A percentile compares a stretch with the other conserved stretches of the same genome.
These are phyloP conservation scores for Calonectria henricotiae DNA, from an alignment of 2,329 filamentous ascomycete genomes.

Conservation along the genomic window DNA sequence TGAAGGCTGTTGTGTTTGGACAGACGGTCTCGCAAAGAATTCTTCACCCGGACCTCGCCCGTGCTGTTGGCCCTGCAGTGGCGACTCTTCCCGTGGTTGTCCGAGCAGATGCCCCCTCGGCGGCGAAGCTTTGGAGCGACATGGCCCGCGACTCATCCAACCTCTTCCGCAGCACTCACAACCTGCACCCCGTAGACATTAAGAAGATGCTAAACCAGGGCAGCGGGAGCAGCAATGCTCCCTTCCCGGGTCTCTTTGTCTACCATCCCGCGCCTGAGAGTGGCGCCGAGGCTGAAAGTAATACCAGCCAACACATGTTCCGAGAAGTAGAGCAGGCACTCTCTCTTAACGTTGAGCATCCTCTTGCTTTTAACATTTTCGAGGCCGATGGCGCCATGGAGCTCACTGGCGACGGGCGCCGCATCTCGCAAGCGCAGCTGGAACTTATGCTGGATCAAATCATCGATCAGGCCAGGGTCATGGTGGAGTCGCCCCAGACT, in stretches of 20 bases:
- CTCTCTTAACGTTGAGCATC: slow-evolving; percentile 7
- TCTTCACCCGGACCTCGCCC: neutral
- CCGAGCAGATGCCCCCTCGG: neutral
- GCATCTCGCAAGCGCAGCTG: neutral
- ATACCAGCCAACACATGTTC: neutral
- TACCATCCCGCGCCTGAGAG: neutral
- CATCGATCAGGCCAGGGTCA: neutral
- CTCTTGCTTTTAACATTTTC: slow-evolving; percentile 1
- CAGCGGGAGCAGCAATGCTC: neutral
- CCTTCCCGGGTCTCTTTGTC: slow-evolving; percentile 6
- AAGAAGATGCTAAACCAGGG: slow-evolving; percentile 18
- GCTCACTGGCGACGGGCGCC: neutral
- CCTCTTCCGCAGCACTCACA: neutral
- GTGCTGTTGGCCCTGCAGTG: neutral
- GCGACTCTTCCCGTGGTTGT: slow-evolving; percentile 1
- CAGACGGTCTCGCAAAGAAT: slow-evolving; percentile 3
- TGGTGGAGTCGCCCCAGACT: neutral
- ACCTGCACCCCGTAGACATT: neutral
- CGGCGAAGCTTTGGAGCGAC: neutral
- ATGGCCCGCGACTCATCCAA: neutral
- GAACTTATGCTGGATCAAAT: slow-evolving; percentile 1
- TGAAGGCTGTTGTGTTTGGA: slow-evolving; percentile 5
- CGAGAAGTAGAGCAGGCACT: neutral
- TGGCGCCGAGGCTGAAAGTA: no score
- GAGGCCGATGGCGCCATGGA: neutral